A percentile compares a stretch with the other conserved stretches of the same genome.
These are phyloP conservation scores for Aspergillus awamori DNA, from an alignment of 2,329 filamentous ascomycete genomes.

Conservation along the genomic window DNA sequence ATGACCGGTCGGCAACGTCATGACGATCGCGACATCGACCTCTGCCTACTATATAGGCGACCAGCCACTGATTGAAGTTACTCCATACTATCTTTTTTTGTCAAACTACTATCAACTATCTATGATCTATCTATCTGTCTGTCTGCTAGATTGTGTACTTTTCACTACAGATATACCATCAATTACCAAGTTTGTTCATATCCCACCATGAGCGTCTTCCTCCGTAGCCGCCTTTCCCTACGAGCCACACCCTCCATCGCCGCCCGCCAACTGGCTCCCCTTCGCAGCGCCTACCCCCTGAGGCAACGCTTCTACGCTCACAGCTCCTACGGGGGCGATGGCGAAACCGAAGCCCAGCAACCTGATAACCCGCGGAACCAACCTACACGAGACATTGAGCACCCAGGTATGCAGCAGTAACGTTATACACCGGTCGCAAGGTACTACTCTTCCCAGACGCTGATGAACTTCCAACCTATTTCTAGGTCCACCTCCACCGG, in stretches of 20 bases:
- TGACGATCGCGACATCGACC: background rate
- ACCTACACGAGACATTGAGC: conserved; percentile 26
- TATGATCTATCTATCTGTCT: too few species aligned
- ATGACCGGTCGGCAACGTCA: conserved; percentile 12
- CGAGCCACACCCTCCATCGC: conserved; percentile 4
- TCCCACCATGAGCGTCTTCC: conserved; percentile 5
- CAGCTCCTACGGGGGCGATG: conserved; percentile 25
- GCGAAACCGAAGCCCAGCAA: conserved; percentile 14
- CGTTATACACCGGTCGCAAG: too few species aligned
- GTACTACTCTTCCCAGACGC: background rate
- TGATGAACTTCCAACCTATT: background rate
- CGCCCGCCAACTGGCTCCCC: background rate
- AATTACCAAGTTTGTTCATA: background rate
- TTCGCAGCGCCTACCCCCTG: background rate
- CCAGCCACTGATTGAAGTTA: too few species aligned
- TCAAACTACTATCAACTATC: too few species aligned
- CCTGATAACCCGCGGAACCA: conserved; percentile 13
- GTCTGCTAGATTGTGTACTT: too few species aligned
- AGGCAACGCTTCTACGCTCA: conserved; percentile 20
- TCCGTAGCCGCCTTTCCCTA: conserved; percentile 3
- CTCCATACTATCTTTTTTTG: background rate
- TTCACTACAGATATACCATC: too few species aligned
- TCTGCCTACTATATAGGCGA: background rate
- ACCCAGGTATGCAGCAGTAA: conserved; percentile 23
- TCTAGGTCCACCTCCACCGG: conserved; percentile 27